These are phyloP conservation scores for Aspergillus carbonarius DNA, from an alignment of 2,329 filamentous ascomycete species.

Conservation along the genomic window DNA sequence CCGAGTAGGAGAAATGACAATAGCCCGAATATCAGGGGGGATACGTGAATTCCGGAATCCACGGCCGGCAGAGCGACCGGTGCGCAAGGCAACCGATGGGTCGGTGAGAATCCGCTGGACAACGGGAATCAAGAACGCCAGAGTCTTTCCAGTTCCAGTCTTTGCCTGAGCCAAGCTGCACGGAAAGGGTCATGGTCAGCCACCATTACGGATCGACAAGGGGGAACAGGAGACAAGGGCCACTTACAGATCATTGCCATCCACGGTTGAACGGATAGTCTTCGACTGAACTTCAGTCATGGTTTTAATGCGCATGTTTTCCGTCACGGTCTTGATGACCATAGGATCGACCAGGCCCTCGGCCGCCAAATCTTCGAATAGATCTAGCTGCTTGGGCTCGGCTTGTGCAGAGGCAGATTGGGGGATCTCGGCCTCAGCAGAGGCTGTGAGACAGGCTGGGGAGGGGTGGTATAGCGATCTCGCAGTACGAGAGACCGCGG, in stretches of 20 bases:
- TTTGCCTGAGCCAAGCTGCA: constrained; percentile 84
- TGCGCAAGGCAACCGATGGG: constrained; percentile 38
- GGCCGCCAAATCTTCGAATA: constrained; percentile 41
- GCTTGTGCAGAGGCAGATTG: constrained; percentile 6
- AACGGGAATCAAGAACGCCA: constrained; percentile 86
- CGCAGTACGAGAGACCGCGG: constrained; percentile 15
- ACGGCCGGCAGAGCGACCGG: not conserved
- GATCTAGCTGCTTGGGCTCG: constrained; percentile 28
- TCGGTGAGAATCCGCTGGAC: constrained; percentile 75
- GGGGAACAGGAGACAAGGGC: not conserved
- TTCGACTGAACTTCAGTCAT: constrained; percentile 93
- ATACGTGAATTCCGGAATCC: not conserved
- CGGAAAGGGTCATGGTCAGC: constrained; percentile 16
- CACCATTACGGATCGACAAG: constrained; percentile 13
- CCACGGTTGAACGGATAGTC: constrained; percentile 77
- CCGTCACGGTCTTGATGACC: constrained; percentile 67
- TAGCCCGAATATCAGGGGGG: constrained; percentile 53
- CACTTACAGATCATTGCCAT: constrained; percentile 77
- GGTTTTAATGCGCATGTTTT: constrained; percentile 70
- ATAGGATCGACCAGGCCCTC: constrained; percentile 57
- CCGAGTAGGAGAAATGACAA: constrained; percentile 63
- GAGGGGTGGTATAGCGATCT: constrained; percentile 34
- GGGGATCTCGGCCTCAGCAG: constrained; percentile 25
- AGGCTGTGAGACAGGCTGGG: constrained; percentile 25
- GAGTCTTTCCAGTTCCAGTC: constrained; percentile 94